Percentiles rank a stretch among this genome's conserved stretches.
phyloP scores from a whole-genome alignment of 768 basidiomycete species.

The Pholiota molesta region DNA sequence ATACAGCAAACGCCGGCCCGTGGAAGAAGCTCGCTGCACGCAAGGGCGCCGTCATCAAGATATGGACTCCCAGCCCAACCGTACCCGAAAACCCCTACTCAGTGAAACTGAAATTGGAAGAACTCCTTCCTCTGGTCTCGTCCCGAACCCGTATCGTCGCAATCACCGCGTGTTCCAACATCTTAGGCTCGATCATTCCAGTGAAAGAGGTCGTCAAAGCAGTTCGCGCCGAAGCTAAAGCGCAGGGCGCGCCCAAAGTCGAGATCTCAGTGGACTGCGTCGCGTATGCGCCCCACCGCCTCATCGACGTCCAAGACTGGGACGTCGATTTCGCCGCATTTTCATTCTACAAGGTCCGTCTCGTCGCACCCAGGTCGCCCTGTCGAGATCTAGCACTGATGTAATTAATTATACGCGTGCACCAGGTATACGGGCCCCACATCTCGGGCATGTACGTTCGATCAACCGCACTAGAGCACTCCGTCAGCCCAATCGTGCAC shows the following conservation, averaged over 20 bases:
- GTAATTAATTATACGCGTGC: too few relatives aligned
- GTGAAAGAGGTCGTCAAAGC: slow-evolving; percentile 59
- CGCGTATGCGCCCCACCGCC: slow-evolving; percentile 75
- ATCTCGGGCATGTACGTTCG: slow-evolving; percentile 69
- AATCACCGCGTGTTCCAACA: slow-evolving; percentile 75
- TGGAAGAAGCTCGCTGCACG: slow-evolving; percentile 78
- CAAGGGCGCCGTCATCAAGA: slow-evolving; percentile 53
- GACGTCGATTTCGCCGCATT: slow-evolving; percentile 76
- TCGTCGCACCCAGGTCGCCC: neutral
- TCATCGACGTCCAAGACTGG: slow-evolving; percentile 75
- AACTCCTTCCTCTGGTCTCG: slow-evolving; percentile 64
- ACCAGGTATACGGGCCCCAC: slow-evolving; percentile 76
- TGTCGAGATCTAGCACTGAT: neutral
- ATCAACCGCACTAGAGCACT: slow-evolving; percentile 44
- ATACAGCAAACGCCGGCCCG: slow-evolving; percentile 67
- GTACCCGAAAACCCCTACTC: slow-evolving; percentile 68
- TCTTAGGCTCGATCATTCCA: slow-evolving; percentile 70
- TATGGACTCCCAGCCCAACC: slow-evolving; percentile 57
- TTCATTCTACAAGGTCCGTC: slow-evolving; percentile 72
- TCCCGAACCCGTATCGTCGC: slow-evolving; percentile 72
- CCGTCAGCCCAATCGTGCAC: slow-evolving; percentile 63
- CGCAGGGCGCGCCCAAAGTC: slow-evolving; percentile 58
- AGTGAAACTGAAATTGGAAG: slow-evolving; percentile 51
- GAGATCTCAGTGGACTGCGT: slow-evolving; percentile 79
- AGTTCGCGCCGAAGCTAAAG: slow-evolving; percentile 50